A percentile compares a stretch with the other conserved stretches of the same genome.
Conservation (phyloP, 345 rosid species). For the Gossypioides kirkii region DNA sequence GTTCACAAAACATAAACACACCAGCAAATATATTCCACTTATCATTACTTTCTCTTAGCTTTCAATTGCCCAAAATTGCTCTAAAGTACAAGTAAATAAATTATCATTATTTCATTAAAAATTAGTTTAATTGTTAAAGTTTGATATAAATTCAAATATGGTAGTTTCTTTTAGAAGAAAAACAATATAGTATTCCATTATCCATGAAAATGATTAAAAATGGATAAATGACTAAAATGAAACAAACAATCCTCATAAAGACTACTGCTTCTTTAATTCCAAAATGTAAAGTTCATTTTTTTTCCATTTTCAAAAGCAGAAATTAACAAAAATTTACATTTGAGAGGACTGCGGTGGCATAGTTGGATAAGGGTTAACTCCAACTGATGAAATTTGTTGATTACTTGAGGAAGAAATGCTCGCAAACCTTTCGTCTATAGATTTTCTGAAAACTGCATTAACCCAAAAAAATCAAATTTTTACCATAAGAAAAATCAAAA, state of each 20-base stretch:
- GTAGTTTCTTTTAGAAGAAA: not conserved
- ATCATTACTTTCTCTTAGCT: not conserved
- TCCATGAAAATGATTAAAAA: not conserved
- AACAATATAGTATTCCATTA: not conserved
- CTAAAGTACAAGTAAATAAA: not conserved
- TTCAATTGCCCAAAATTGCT: no score
- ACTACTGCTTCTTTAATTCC: not conserved
- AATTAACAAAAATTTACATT: constrained; percentile 32
- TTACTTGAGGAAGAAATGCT: constrained; percentile 42
- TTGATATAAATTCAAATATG: not conserved
- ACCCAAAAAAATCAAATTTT: not conserved
- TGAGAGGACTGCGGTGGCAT: constrained; percentile 61
- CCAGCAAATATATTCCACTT: not conserved
- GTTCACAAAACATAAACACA: not conserved
- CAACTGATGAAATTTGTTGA: constrained; percentile 66
- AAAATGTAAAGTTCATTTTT: not conserved
- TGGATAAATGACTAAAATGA: not conserved
- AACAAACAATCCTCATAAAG: not conserved
- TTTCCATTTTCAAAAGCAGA: not conserved
- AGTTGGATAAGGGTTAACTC: constrained; percentile 48
- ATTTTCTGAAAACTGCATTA: constrained; percentile 29
- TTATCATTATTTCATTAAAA: not conserved
- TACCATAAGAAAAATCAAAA: not conserved
- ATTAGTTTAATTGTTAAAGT: not conserved
- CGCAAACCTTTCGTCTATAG: constrained; percentile 50